Evolutionary conservation across 345 rosid genomes (phyloP), one percentile per base, ranked within the genome.

Genomic region (Arabidopsis arenosa): DNA sequence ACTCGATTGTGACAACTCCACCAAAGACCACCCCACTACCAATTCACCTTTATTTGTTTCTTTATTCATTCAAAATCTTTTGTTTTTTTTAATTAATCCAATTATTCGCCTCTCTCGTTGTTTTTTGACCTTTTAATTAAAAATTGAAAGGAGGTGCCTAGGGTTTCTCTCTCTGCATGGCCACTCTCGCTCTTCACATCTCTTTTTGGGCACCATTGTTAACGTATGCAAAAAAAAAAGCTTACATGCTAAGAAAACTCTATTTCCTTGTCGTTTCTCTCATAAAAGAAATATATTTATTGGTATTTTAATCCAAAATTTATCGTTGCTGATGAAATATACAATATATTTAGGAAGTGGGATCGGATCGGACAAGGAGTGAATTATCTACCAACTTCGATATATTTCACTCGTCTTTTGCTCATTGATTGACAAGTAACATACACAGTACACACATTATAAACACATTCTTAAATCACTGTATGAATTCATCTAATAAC

Each of bases 1-100:
- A 78, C 77, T 78, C 81, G 81, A 78, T 78, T 72, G 53, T 72
- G 81, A 78, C 81, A 72, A 78, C 70, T 78, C 81, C 81, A 78
- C 81, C 77, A 66, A 72, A 78, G 81, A 78, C 81, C 81, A 78
- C 64, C 74, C 77, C 77, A 78, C 81, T 72, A 78, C 65, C 68
- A 78, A 39, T 78, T 66, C 73, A 41, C 77, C 77, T 78, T 78
- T 78, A 64, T 56, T 37, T 70, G 30, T 66, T 66, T 78, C 69
- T 72, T 66, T 72, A 58, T 60, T 51, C n/a, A 32, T 51, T 76
- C 58, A 52, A 32, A 30, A 48, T 62, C 64, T 69, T 69, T 76
- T 76, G 33, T 3, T 3, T 43, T 62, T 21, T 69, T 43, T 17
- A 55, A 72, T 72, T 21, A 47, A 58, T 72, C 18, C 45, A 49